Conservation (phyloP, 1,284 basidiomycete genomes). For the Irpex lacteus region DNA sequence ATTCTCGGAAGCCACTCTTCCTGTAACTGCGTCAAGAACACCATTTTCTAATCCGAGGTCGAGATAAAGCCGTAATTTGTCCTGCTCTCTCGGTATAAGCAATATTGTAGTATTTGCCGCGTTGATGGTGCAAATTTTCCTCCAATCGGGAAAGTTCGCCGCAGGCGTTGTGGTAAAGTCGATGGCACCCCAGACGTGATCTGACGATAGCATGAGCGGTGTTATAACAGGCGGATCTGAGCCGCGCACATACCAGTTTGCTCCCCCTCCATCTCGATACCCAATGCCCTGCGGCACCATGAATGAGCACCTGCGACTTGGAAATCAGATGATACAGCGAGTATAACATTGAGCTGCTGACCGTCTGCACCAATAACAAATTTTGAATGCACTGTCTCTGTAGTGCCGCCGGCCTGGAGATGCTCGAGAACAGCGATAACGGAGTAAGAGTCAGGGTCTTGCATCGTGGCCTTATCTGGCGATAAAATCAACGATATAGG, state of each 20-base stretch:
- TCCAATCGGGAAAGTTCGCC: slow-evolving; percentile 80
- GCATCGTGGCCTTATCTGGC: slow-evolving; percentile 33
- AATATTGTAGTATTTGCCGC: slow-evolving; percentile 51
- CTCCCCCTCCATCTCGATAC: slow-evolving; percentile 74
- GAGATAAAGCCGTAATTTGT: slow-evolving; percentile 71
- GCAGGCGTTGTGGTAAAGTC: slow-evolving; percentile 55
- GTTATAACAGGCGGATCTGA: neutral
- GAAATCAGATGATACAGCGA: neutral
- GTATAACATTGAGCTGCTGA: slow-evolving; percentile 17
- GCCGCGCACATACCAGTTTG: slow-evolving; percentile 47
- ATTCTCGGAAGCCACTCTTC: slow-evolving; percentile 55
- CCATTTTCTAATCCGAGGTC: slow-evolving; percentile 54
- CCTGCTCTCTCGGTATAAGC: slow-evolving; percentile 74
- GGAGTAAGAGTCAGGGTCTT: slow-evolving; percentile 46
- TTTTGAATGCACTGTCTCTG: slow-evolving; percentile 48
- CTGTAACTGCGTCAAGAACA: neutral
- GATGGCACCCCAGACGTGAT: slow-evolving; percentile 78
- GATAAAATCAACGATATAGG: slow-evolving; percentile 51
- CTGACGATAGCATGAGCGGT: slow-evolving; percentile 22
- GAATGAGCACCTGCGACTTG: slow-evolving; percentile 58
- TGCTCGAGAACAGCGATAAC: slow-evolving; percentile 49
- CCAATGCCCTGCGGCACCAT: slow-evolving; percentile 71
- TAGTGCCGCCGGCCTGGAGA: slow-evolving; percentile 20
- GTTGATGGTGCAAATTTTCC: slow-evolving; percentile 62
- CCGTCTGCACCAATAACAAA: slow-evolving; percentile 55